Evolutionary conservation across 495 filamentous ascomycete species (phyloP), one percentile per base, ranked within the genome.

Genomic region (Bryoglossum gracile): DNA sequence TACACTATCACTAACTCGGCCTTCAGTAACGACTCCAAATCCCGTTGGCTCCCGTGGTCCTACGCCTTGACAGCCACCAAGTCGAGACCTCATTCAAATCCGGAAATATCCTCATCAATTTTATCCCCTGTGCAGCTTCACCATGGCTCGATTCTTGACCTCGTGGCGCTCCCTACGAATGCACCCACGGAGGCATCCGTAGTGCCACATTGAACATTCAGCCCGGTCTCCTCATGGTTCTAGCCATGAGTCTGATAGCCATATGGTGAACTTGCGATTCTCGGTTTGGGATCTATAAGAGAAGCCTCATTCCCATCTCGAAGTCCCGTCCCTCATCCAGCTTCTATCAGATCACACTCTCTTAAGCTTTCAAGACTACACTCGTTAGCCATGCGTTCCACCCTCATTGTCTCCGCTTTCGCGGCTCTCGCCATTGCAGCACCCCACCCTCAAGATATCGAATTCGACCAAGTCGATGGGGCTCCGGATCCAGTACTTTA

Each of bases 391-490:
- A 55, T 55, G 52, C 46, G 52, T 38, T 40, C 52, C 25, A 33
- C 39, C 34, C 17, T 55, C 23, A 3, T 50, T 35, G 18, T 46
- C n/a, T 45, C 46, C 18, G 52, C 37, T 36, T 44, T 55, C 26
- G 52, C 52, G 19, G 40, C 46, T 8, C 32, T 50, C 13, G 40
- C 52, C 32, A 40, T 55, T 26, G 52, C 46, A 33, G 52, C 52
- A 11, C 52, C 52, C 24, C 39, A 33, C n/a, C 52, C 52, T 19
- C 52, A 55, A 32, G 46, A 46, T n/a, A 55, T 55, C 33, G 52
- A 50, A 11, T 50, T 28, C 34, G 34, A 38, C 9, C 26, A 21
- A 18, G 47, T 55, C 17, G 52, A 55, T 19, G 33, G 39, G 1
- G 45, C 47, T 11, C 46, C 52, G 1, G 52, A 55, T 28, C 11